A percentile compares a stretch with the other conserved stretches of the same genome.
phyloP scores from a whole-genome alignment of 1,139 yeast genomes.

The Saccharomycopsis hybrid region DNA sequence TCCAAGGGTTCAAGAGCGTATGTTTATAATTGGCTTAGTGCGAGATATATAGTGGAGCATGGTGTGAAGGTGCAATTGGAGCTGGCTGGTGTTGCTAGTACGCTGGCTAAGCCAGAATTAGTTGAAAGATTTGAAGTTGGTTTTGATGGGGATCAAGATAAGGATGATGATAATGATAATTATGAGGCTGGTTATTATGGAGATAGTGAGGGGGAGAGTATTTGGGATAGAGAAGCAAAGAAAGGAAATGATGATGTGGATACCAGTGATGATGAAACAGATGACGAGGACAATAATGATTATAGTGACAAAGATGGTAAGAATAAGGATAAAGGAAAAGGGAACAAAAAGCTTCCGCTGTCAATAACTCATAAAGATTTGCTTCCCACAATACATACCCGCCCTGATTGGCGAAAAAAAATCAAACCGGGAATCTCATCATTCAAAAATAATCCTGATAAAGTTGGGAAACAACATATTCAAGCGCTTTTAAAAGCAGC shows the following conservation, averaged over 20 bases:
- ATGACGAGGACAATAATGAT: constrained; percentile 15
- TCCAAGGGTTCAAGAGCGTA: constrained; percentile 75
- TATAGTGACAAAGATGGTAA: constrained; percentile 19
- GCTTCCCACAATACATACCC: constrained; percentile 42
- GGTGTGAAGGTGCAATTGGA: constrained; percentile 28
- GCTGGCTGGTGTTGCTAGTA: too few relatives aligned
- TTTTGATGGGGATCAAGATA: constrained; percentile 23
- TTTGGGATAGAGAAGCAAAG: too few relatives aligned
- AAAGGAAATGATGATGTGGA: constrained; percentile 24
- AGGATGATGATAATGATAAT: constrained; percentile 24
- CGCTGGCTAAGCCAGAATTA: constrained; percentile 22
- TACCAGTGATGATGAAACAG: constrained; percentile 24
- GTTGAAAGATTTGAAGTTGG: constrained; percentile 23
- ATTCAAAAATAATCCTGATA: constrained; percentile 43
- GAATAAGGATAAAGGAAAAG: background rate
- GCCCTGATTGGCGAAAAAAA: constrained; percentile 51
- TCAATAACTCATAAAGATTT: background rate
- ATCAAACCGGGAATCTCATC: constrained; percentile 64
- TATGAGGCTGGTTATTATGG: constrained; percentile 23
- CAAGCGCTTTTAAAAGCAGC: constrained; percentile 50
- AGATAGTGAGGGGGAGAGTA: too few relatives aligned
- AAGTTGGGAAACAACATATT: constrained; percentile 57
- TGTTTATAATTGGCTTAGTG: constrained; percentile 63
- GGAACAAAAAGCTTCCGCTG: background rate
- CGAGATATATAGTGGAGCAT: constrained; percentile 31